Evolutionary conservation across 768 basidiomycete species (phyloP).

Genomic region (Mycena galericulata): DNA sequence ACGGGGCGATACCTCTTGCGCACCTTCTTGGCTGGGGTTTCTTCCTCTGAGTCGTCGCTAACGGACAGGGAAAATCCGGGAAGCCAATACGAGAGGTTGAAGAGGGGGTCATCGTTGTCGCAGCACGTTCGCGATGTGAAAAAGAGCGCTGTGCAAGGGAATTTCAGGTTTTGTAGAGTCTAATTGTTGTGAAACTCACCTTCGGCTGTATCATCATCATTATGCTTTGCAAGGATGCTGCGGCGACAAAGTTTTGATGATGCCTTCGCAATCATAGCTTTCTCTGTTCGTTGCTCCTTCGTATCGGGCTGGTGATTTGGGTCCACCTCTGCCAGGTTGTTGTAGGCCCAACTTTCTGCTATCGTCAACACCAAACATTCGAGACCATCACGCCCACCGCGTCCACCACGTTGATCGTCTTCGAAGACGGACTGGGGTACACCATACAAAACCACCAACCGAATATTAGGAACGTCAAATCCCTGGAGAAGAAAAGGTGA

Average conservation of each 20-base stretch:
- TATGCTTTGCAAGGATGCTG: neutral
- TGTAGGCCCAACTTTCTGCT: constrained; percentile 6
- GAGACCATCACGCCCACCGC: constrained; percentile 13
- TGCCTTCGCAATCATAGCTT: neutral
- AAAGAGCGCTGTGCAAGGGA: neutral
- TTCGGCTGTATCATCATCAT: neutral
- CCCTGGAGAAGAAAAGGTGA: neutral
- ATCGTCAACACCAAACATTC: constrained; percentile 11
- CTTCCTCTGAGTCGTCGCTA: neutral
- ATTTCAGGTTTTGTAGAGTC: no score
- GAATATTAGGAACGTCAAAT: neutral
- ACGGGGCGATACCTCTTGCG: neutral
- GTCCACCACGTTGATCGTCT: constrained; percentile 2
- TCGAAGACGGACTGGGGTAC: neutral
- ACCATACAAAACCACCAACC: neutral
- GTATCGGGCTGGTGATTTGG: neutral
- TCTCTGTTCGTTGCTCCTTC: neutral
- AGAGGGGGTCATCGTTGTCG: neutral
- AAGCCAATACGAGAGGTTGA: neutral
- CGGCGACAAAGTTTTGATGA: neutral
- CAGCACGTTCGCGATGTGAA: neutral
- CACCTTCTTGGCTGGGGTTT: neutral
- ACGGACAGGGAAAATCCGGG: neutral
- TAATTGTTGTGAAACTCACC: no score
- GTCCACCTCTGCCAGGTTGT: neutral